phyloP scores from a whole-genome alignment of 345 rosid genomes.

The Melastoma malabathricum region DNA sequence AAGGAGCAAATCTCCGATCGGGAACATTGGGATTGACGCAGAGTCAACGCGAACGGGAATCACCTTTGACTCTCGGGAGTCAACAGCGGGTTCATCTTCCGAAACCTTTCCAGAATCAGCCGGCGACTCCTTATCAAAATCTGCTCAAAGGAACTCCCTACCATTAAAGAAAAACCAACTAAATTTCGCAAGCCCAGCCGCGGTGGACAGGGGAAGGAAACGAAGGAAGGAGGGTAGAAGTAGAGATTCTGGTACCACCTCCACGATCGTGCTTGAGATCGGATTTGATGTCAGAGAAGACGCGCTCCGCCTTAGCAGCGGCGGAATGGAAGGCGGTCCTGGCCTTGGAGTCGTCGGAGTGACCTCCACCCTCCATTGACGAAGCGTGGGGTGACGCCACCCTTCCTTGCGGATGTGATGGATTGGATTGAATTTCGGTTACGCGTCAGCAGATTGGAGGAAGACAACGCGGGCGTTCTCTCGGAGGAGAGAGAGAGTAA shows the following conservation, averaged over 20 bases:
- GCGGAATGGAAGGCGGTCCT: slow-evolving; percentile 88
- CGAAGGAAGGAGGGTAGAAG: no score
- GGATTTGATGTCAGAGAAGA: slow-evolving; percentile 56
- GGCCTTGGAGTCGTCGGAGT: slow-evolving; percentile 77
- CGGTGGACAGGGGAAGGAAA: no score
- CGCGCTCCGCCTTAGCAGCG: slow-evolving; percentile 97
- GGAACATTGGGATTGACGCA: not conserved
- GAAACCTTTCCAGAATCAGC: not conserved
- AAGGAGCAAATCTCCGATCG: not conserved
- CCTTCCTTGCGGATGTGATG: no score
- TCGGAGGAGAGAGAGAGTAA: no score
- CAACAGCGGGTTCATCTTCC: slow-evolving; percentile 12
- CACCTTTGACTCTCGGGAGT: slow-evolving; percentile 41
- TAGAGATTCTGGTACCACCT: slow-evolving; percentile 2
- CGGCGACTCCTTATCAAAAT: slow-evolving; percentile 33
- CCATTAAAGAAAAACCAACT: no score
- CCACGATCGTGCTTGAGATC: slow-evolving; percentile 84
- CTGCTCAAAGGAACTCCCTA: slow-evolving; percentile 20
- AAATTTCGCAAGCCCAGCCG: no score
- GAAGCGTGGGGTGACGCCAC: slow-evolving; percentile 10
- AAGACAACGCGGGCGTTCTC: no score
- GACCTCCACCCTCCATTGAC: slow-evolving; percentile 33
- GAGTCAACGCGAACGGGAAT: slow-evolving; percentile 2
- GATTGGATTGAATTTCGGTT: no score
- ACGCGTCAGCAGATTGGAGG: no score